Evolutionary conservation across 176 grass and related monocot genomes (phyloP), one percentile per base, ranked within the genome.

Genomic region (Phyllostachys edulis): DNA sequence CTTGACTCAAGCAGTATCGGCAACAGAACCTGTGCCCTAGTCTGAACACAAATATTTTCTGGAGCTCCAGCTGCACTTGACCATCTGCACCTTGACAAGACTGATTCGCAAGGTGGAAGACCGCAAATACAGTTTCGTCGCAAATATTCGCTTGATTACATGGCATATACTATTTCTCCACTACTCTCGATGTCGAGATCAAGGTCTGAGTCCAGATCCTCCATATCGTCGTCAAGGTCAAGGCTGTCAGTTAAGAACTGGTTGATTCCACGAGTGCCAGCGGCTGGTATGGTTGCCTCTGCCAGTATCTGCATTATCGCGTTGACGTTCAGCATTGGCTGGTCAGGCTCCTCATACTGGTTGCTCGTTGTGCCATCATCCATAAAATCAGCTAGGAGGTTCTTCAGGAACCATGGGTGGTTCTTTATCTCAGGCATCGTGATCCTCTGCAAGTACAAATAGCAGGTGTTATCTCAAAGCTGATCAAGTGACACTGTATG

Each of bases 221-320:
- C 92, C 87, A 82, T 91, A 23, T 91, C 89, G 21, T 89, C 77
- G 7, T 93, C 91, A 5, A 86, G 38, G 57, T 90, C 91, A 79
- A 94, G 71, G 39, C 82, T 56, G 15, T 85, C 83, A 4, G 46
- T 71, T 42, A 92, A 76, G 41, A 80, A 83, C 62, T 92, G 71
- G 60, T 85, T 89, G 38, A 90, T 86, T 49, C 79, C 67, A 9
- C 62, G 78, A 34, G 85, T 32, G 0, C 75, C 75, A 18, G 80
- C 67, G 1, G 89, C 71, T 27, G 92, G 85, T 37, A 94, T 82
- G 5, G 94, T 97, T 47, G 91, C 87, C 63, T 97, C 91, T 13
- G 89, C 80, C 60, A 97, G 69, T 81, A 94, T 97, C 82, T 92
- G 89, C 94, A 97, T 94, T 42, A 92, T 90, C 13, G 92, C 85